A percentile compares a stretch with the other conserved stretches of the same genome.
Evolutionary conservation across 345 rosid genomes (phyloP).

Genomic region (Sisymbrium altissimum): DNA sequence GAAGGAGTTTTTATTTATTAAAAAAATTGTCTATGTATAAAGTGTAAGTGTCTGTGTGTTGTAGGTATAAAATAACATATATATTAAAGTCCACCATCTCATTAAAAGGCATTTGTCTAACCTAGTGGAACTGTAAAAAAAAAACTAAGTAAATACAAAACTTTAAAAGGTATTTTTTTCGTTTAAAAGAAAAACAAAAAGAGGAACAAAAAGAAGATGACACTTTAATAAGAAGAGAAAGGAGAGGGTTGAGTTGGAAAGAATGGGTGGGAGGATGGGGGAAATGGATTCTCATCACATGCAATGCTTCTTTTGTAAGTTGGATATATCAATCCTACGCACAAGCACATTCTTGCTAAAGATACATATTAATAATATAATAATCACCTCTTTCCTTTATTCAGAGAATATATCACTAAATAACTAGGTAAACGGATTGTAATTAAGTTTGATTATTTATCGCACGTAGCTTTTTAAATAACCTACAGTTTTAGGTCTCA

Average conservation of each 20-base stretch:
- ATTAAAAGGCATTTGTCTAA: slow-evolving; percentile 24
- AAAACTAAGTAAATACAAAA: slow-evolving; percentile 10
- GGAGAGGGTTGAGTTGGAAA: slow-evolving; percentile 36
- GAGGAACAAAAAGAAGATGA: slow-evolving; percentile 32
- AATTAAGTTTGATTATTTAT: neutral
- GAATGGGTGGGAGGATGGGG: slow-evolving; percentile 42
- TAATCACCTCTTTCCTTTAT: neutral
- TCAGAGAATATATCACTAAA: neutral
- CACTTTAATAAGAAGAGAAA: slow-evolving; percentile 32
- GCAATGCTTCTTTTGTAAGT: slow-evolving; percentile 22
- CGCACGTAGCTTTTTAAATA: neutral
- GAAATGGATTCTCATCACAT: slow-evolving; percentile 40
- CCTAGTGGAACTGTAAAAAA: slow-evolving; percentile 35
- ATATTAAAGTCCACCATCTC: slow-evolving; percentile 29
- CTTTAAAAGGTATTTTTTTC: neutral
- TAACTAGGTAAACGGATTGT: neutral
- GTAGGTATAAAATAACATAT: slow-evolving; percentile 22
- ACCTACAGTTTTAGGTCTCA: neutral
- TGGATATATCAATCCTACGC: slow-evolving; percentile 13
- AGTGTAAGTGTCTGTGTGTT: slow-evolving; percentile 14
- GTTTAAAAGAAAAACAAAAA: neutral
- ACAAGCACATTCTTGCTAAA: slow-evolving; percentile 6
- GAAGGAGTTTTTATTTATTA: slow-evolving; percentile 3
- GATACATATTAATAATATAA: neutral
- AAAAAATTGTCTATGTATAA: neutral